phyloP scores from a whole-genome alignment of 345 rosid species.

The Eucalyptus marginata region DNA sequence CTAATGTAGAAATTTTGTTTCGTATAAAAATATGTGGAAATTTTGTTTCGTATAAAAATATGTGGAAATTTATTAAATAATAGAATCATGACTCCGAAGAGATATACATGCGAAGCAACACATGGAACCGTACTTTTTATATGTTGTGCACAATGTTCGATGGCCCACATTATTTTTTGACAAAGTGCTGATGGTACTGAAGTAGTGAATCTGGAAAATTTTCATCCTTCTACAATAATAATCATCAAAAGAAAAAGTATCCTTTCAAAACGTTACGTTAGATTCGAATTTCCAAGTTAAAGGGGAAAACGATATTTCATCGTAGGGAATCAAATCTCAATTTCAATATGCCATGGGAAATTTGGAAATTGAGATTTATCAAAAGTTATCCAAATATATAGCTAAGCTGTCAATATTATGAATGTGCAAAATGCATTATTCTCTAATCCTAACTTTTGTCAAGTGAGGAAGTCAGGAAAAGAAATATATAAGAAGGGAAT shows the following conservation, averaged over 20 bases:
- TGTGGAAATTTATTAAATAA: not conserved
- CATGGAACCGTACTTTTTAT: not conserved
- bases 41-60: too few species aligned
- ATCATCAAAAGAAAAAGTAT: not conserved
- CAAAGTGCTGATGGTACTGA: not conserved
- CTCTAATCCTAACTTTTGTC: not conserved
- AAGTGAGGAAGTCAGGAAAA: not conserved
- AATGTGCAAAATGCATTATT: not conserved
- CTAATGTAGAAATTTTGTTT: too few species aligned
- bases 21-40: not conserved
- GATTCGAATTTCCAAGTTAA: too few species aligned
- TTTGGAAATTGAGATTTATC: not conserved
- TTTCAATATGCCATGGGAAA: not conserved
- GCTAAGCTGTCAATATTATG: not conserved
- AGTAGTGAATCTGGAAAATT: not conserved
- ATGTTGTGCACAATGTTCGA: not conserved
- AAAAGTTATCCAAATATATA: not conserved
- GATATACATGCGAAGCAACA: not conserved
- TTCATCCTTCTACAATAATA: not conserved
- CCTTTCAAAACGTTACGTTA: fast-evolving
- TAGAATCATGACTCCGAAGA: not conserved
- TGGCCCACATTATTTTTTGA: not conserved
- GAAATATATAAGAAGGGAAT: not conserved
- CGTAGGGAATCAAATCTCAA: not conserved
- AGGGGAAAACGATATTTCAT: not conserved